These are phyloP conservation scores for Sideroxylon spinosum DNA, from an alignment of 179 eudicot genomes.

Conservation along the genomic window DNA sequence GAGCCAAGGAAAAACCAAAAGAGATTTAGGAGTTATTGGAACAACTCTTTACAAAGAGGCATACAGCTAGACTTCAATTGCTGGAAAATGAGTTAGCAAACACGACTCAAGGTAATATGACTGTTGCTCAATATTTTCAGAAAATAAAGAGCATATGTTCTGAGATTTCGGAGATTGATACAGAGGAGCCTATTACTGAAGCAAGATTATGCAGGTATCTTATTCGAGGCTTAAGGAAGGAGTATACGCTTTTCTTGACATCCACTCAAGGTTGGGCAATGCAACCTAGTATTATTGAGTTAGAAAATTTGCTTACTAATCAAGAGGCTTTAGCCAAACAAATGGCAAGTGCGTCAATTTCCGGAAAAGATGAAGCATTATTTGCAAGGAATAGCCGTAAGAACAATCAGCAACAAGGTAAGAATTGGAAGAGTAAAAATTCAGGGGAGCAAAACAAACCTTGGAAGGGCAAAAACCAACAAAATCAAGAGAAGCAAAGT, in stretches of 20 bases:
- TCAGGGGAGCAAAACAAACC: neutral
- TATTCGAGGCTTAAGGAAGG: constrained; percentile 4
- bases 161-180: constrained; percentile 15
- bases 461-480: neutral
- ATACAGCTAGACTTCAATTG: constrained; percentile 14
- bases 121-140: constrained; percentile 21
- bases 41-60: constrained; percentile 20
- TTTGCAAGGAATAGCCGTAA: neutral
- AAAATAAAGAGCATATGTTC: constrained; percentile 17
- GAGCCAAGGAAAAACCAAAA: constrained; percentile 14
- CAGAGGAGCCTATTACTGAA: constrained; percentile 15
- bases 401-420: neutral
- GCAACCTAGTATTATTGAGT: constrained; percentile 21
- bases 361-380: neutral
- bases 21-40: constrained; percentile 23
- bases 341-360: neutral
- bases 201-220: constrained; percentile 10
- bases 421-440: neutral
- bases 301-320: constrained; percentile 11
- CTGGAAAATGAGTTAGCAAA: constrained; percentile 18
- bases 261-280: constrained; percentile 29
- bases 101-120: constrained; percentile 14
- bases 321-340: neutral
- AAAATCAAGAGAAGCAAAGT: neutral
- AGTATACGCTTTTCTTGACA: constrained; percentile 15